Conservation (phyloP, 345 rosid genomes). For the Tarenaya hassleriana region DNA sequence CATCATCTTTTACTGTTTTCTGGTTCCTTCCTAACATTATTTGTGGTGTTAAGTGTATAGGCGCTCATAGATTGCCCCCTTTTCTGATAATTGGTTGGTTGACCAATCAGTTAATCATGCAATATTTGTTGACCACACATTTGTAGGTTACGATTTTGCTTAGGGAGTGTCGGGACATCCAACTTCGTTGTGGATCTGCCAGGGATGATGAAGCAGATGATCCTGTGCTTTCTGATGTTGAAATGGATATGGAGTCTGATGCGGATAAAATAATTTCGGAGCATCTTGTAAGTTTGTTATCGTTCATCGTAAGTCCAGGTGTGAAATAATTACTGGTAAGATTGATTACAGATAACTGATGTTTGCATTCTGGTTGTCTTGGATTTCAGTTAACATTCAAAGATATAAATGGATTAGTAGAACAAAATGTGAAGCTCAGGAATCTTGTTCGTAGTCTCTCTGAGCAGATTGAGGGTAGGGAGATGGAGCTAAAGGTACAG, state of each 20-base stretch:
- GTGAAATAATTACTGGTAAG: conserved; percentile 7
- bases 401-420: conserved; percentile 92
- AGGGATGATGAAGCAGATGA: conserved; percentile 39
- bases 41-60: conserved; percentile 13
- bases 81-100: no score
- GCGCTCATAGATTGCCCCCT: conserved; percentile 8
- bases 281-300: conserved; percentile 48
- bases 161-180: conserved; percentile 93
- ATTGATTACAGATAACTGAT: conserved; percentile 12
- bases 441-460: conserved; percentile 79
- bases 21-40: conserved; percentile 13
- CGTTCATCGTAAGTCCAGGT: no score
- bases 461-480: conserved; percentile 62
- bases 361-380: conserved; percentile 22
- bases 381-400: conserved; percentile 69
- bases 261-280: conserved; percentile 70
- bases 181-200: conserved; percentile 72
- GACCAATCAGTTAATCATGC: conserved; percentile 14
- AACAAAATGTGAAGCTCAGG: conserved; percentile 91
- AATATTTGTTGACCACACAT: conserved; percentile 17
- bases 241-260: conserved; percentile 46
- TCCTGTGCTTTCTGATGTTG: conserved; percentile 34
- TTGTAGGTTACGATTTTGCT: conserved; percentile 79
- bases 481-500: conserved; percentile 77
- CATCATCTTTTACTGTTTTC: conserved; percentile 16